A percentile compares a stretch with the other conserved stretches of the same genome.
phyloP scores from a whole-genome alignment of 2,329 filamentous ascomycete species.

The Aspergillus sp. region DNA sequence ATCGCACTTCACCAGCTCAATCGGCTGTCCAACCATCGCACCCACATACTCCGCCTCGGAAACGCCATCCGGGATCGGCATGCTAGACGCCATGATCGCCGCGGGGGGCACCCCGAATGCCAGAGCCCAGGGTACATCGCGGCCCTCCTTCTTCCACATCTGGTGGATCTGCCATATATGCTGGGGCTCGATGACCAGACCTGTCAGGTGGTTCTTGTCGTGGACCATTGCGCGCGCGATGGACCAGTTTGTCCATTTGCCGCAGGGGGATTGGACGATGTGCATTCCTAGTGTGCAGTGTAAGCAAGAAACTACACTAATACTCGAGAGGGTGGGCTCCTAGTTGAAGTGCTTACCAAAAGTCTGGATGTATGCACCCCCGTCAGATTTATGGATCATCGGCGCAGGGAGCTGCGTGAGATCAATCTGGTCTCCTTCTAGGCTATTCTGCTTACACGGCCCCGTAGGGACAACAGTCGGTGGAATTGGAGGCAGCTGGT shows the following conservation, averaged over 20 bases:
- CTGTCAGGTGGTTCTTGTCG: constrained; percentile 42
- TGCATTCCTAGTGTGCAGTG: constrained; percentile 41
- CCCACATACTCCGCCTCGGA: constrained; percentile 52
- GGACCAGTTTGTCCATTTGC: constrained; percentile 47
- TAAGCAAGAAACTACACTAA: too few relatives aligned
- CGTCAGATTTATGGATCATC: constrained; percentile 46
- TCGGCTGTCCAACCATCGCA: constrained; percentile 44
- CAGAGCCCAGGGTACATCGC: constrained; percentile 50
- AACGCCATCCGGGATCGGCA: constrained; percentile 52
- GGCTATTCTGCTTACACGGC: constrained; percentile 45
- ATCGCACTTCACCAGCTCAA: constrained; percentile 55
- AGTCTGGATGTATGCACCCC: constrained; percentile 53
- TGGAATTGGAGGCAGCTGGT: constrained; percentile 29
- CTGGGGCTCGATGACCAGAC: constrained; percentile 47
- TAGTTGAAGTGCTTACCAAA: constrained; percentile 21
- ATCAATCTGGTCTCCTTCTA: constrained; percentile 44
- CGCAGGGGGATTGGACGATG: constrained; percentile 47
- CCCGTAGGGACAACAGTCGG: constrained; percentile 38
- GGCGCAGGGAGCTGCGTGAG: constrained; percentile 45
- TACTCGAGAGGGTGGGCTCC: too few relatives aligned
- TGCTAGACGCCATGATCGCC: constrained; percentile 49
- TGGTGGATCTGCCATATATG: constrained; percentile 50
- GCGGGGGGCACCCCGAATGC: constrained; percentile 52
- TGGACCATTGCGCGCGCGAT: constrained; percentile 48
- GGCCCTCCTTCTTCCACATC: constrained; percentile 47